Evolutionary conservation across 1,284 basidiomycete species (phyloP).

Genomic region (Xerocomus amazonicus): DNA sequence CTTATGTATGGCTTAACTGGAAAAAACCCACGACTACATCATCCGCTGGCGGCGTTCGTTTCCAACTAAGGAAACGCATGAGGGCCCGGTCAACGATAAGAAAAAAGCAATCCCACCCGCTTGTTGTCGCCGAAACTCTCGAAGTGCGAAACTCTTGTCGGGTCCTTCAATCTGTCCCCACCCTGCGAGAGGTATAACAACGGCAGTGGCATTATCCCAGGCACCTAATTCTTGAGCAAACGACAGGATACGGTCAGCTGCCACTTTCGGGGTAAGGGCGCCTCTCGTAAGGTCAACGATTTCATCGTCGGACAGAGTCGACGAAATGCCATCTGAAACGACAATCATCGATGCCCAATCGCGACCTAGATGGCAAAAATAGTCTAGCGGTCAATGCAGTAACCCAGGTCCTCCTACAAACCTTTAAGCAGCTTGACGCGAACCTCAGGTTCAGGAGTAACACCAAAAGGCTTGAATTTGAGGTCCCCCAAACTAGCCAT

Average conservation of each 20-base stretch:
- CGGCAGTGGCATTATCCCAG: constrained; percentile 88
- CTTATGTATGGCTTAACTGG: not conserved
- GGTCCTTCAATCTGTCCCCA: constrained; percentile 82
- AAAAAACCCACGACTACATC: constrained; percentile 48
- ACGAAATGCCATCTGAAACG: constrained; percentile 89
- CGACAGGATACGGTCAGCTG: constrained; percentile 78
- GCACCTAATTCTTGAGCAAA: constrained; percentile 91
- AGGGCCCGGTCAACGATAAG: constrained; percentile 5
- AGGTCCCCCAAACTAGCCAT: constrained; percentile 79
- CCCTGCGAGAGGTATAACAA: constrained; percentile 90
- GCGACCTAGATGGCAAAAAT: constrained; percentile 42
- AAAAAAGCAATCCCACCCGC: constrained; percentile 44
- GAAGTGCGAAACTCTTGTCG: constrained; percentile 77
- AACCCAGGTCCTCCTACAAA: constrained; percentile 27
- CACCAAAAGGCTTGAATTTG: constrained; percentile 84
- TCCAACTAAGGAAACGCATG: constrained; percentile 43
- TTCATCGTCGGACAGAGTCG: constrained; percentile 90
- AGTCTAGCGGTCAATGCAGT: constrained; percentile 1
- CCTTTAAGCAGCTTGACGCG: constrained; percentile 75
- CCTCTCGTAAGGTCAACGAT: constrained; percentile 86
- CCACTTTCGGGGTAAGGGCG: constrained; percentile 69
- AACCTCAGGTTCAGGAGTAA: constrained; percentile 96
- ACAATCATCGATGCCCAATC: constrained; percentile 80
- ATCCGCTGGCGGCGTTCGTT: constrained; percentile 59
- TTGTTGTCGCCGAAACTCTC: constrained; percentile 76